Percentiles rank a stretch among this genome's conserved stretches.
These are phyloP conservation scores for Naganishia kalamii DNA, from an alignment of 768 basidiomycete genomes.

Conservation along the genomic window DNA sequence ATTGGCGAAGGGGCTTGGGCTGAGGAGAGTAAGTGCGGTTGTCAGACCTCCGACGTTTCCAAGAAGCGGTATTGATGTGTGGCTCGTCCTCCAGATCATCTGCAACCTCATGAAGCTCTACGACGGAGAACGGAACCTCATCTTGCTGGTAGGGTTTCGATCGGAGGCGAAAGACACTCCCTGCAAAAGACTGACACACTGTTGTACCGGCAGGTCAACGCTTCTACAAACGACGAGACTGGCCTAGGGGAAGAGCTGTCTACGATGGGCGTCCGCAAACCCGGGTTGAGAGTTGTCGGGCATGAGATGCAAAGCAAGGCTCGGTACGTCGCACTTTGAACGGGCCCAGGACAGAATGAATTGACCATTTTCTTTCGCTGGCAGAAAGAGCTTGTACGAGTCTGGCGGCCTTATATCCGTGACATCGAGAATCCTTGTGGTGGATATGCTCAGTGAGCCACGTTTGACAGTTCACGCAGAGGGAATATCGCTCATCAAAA, in stretches of 20 bases:
- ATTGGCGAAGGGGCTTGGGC: constrained; percentile 81
- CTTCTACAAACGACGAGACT: constrained; percentile 71
- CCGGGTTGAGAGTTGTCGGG: constrained; percentile 72
- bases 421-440: constrained; percentile 87
- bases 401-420: constrained; percentile 83
- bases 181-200: constrained; percentile 67
- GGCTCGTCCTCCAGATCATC: constrained; percentile 51
- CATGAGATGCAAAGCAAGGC: constrained; percentile 76
- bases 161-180: too few relatives aligned
- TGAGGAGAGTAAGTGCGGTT: constrained; percentile 52
- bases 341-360: background rate
- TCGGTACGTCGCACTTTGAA: constrained; percentile 51
- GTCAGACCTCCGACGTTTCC: background rate
- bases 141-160: constrained; percentile 68
- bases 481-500: background rate
- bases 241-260: constrained; percentile 89
- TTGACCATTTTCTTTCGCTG: constrained; percentile 14
- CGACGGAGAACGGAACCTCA: constrained; percentile 72
- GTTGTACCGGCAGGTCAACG: constrained; percentile 63
- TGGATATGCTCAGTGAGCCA: constrained; percentile 72
- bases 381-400: constrained; percentile 76
- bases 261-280: constrained; percentile 80
- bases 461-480: background rate
- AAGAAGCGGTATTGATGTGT: background rate
- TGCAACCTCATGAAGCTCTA: constrained; percentile 89